Conservation (phyloP, 163 green algal species). For the Coccomyxa subellipsoidea region DNA sequence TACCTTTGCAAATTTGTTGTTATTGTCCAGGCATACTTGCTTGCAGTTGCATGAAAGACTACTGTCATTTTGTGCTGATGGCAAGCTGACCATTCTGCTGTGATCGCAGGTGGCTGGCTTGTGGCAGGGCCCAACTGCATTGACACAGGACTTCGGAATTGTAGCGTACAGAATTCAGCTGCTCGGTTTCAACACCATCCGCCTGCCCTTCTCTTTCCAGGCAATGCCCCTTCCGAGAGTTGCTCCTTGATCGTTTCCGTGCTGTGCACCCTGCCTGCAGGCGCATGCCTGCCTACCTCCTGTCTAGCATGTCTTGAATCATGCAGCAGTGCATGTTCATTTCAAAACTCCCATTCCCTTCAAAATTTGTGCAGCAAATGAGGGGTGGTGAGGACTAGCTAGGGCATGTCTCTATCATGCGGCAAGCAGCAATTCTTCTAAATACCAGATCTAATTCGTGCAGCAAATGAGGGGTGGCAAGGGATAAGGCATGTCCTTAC, state of each 20-base stretch:
- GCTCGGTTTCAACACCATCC: conserved; percentile 59
- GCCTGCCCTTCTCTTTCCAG: conserved; percentile 55
- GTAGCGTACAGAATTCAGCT: conserved; percentile 47
- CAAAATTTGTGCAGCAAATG: not conserved
- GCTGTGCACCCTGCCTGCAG: no score
- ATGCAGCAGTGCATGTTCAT: not conserved
- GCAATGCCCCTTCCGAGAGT: not conserved
- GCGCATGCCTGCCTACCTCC: not conserved
- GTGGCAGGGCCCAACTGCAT: conserved; percentile 2
- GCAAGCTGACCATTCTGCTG: no score
- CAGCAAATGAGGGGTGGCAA: no score
- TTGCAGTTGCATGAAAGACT: no score
- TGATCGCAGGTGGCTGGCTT: not conserved
- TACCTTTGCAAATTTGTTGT: not conserved
- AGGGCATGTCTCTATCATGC: not conserved
- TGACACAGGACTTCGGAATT: conserved; percentile 37
- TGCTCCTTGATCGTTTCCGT: not conserved
- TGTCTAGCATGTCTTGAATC: not conserved
- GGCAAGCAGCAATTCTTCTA: no score
- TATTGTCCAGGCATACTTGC: no score
- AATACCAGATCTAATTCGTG: no score
- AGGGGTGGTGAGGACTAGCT: not conserved
- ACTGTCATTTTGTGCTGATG: no score
- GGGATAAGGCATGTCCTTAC: no score
- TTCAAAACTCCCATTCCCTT: not conserved